phyloP scores from a whole-genome alignment of 306 rosid genomes.

The Sechiopsis laciniata region DNA sequence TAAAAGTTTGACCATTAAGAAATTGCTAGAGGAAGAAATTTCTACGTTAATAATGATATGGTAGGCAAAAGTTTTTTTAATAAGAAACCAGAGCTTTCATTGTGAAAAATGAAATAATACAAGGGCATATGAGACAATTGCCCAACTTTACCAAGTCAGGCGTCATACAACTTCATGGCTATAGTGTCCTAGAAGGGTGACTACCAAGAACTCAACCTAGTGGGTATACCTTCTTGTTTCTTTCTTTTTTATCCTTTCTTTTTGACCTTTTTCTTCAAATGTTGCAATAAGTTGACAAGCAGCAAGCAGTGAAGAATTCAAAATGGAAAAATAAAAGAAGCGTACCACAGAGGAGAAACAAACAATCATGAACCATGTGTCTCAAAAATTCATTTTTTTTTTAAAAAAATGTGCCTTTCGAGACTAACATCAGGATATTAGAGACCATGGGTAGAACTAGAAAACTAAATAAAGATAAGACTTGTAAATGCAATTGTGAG shows the following conservation, averaged over 20 bases:
- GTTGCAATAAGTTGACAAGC: not conserved
- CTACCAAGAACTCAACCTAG: too few species aligned
- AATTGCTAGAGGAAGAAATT: not conserved
- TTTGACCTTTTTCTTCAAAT: too few species aligned
- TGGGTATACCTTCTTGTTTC: too few species aligned
- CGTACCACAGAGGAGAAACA: not conserved
- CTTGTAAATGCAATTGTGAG: not conserved
- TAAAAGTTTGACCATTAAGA: too few species aligned
- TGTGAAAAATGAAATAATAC: too few species aligned
- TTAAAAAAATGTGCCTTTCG: too few species aligned
- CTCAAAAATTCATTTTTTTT: not conserved
- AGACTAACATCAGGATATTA: not conserved
- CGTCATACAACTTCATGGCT: too few species aligned
- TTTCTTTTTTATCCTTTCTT: too few species aligned
- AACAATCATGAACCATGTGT: too few species aligned
- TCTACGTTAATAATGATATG: not conserved
- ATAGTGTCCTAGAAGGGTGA: too few species aligned
- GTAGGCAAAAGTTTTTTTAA: not conserved
- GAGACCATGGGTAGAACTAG: slow-evolving; percentile 2
- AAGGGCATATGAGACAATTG: not conserved
- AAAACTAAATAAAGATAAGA: not conserved
- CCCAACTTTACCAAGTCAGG: not conserved
- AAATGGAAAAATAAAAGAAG: not conserved
- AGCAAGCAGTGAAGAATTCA: not conserved
- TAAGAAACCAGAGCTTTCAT: too few species aligned